phyloP scores from a whole-genome alignment of 768 basidiomycete genomes.

The Sporobolomyces phaffii region DNA sequence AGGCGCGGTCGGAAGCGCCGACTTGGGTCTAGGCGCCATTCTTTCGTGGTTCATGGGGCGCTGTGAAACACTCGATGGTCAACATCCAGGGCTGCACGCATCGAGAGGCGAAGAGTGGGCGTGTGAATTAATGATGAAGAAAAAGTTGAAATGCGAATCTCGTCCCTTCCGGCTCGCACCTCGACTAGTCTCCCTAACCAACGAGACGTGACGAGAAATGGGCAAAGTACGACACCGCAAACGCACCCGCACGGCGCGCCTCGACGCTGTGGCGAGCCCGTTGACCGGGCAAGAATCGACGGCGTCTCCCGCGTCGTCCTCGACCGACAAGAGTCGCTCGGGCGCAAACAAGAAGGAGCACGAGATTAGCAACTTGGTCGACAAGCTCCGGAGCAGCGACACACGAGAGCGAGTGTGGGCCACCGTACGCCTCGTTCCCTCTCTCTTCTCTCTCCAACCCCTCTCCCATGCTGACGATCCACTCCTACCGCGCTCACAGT shows the following conservation, averaged over 20 bases:
- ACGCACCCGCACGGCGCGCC: slow-evolving; percentile 30
- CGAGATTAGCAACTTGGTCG: slow-evolving; percentile 27
- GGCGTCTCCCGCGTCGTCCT: neutral
- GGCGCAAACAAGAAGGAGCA: slow-evolving; percentile 30
- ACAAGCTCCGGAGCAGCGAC: slow-evolving; percentile 25
- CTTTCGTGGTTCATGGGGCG: no score
- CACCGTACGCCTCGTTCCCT: slow-evolving; percentile 6
- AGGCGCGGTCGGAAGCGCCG: no score
- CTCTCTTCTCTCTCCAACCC: no score
- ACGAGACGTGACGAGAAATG: slow-evolving; percentile 14
- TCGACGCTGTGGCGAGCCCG: slow-evolving; percentile 1
- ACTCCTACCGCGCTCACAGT: neutral
- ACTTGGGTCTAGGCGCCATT: no score
- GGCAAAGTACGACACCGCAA: slow-evolving; percentile 36
- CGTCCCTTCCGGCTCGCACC: no score
- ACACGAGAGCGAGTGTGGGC: slow-evolving; percentile 25
- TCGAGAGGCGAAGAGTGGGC: no score
- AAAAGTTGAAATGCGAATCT: no score
- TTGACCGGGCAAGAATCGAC: neutral
- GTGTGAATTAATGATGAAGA: no score
- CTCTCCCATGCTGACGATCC: neutral
- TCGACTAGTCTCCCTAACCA: no score
- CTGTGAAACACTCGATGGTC: no score
- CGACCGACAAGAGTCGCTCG: neutral
- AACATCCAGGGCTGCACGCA: no score